A percentile compares a stretch with the other conserved stretches of the same genome.
Evolutionary conservation across 2,329 filamentous ascomycete species (phyloP).

Genomic region (Botrytis cinerea): DNA sequence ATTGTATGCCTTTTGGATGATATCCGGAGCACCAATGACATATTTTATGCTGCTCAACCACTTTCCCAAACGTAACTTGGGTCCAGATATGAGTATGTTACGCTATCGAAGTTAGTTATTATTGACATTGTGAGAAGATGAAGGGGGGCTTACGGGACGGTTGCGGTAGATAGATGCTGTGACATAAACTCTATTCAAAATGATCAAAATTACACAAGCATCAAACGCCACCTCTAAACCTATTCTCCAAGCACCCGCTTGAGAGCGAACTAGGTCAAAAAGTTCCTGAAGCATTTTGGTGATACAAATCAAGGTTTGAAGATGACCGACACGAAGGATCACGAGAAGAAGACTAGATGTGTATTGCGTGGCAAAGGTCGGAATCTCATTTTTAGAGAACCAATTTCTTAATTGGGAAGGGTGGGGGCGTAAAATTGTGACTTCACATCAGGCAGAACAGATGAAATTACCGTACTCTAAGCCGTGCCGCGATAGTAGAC

Average conservation of each 20-base stretch:
- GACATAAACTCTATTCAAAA: not conserved
- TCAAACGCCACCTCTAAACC: not conserved
- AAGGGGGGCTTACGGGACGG: not conserved
- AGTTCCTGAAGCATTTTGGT: not conserved
- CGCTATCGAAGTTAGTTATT: not conserved
- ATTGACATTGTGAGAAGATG: not conserved
- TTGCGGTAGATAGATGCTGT: constrained; percentile 1
- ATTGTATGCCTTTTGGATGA: not conserved
- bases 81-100: not conserved
- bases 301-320: not conserved
- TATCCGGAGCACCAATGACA: not conserved
- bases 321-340: not conserved
- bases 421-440: not conserved
- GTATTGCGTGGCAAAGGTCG: not conserved
- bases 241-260: constrained; percentile 4
- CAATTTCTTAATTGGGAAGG: not conserved
- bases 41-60: constrained; percentile 7
- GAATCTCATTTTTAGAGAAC: not conserved
- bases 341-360: not conserved
- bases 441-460: not conserved
- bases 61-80: not conserved
- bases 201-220: constrained; percentile 1
- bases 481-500: not conserved
- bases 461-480: not conserved
- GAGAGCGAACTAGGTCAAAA: not conserved